Conservation (phyloP, 176 grass and related monocot genomes). For the Cenchrus americanus region DNA sequence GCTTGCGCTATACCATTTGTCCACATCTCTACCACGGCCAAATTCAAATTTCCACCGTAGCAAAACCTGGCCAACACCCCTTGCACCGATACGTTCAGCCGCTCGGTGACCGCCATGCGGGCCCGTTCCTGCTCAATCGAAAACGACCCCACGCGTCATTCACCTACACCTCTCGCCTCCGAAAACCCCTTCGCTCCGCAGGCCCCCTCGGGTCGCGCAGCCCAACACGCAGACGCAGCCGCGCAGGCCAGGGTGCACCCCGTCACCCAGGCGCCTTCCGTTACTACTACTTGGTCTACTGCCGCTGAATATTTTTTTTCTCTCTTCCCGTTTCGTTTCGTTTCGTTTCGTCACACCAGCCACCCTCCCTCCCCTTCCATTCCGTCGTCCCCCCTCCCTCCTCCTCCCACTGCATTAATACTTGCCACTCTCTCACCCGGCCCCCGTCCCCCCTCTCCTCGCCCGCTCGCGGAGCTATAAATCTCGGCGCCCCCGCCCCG, state of each 20-base stretch:
- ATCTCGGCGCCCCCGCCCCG: slow-evolving; percentile 23
- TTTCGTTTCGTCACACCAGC: slow-evolving; percentile 40
- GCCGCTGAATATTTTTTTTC: slow-evolving; percentile 13
- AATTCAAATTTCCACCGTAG: slow-evolving; percentile 36
- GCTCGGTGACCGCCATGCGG: neutral
- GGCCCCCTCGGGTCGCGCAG: neutral
- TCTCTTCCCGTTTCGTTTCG: slow-evolving; percentile 25
- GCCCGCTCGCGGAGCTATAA: slow-evolving; percentile 47
- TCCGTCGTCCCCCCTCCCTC: neutral
- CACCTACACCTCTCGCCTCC: neutral
- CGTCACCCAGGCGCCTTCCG: slow-evolving; percentile 25
- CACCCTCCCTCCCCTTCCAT: neutral
- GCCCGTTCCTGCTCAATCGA: fast-evolving
- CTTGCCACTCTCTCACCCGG: slow-evolving; percentile 10
- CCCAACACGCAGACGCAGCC: neutral
- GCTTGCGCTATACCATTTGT: too few relatives aligned
- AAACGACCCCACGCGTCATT: slow-evolving; percentile 14
- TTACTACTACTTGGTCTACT: slow-evolving; percentile 9
- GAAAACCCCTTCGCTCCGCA: neutral
- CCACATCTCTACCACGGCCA: neutral
- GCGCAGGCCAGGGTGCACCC: neutral
- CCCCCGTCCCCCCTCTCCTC: neutral
- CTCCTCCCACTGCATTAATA: slow-evolving; percentile 30
- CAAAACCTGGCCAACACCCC: neutral
- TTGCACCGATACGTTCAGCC: fast-evolving